Conservation (phyloP, 2,329 filamentous ascomycete species). For the Coniella lustricola region DNA sequence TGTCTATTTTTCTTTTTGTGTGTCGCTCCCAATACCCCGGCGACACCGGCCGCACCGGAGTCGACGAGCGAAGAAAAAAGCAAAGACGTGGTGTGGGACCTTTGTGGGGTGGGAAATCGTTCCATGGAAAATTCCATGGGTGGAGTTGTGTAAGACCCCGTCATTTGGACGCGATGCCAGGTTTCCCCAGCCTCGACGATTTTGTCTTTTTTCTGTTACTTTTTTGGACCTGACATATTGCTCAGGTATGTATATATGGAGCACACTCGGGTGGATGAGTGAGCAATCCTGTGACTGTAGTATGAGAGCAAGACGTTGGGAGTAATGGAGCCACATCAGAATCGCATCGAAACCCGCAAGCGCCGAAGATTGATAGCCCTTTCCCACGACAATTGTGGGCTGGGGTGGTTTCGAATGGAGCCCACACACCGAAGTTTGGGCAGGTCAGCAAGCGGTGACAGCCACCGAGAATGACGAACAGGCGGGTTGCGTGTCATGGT, state of each 20-base stretch:
- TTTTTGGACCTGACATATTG: too few relatives aligned
- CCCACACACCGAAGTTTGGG: not conserved
- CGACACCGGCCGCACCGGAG: conserved; percentile 3
- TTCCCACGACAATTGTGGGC: not conserved
- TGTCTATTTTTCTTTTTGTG: not conserved
- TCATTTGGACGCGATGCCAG: conserved; percentile 7
- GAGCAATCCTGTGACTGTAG: not conserved
- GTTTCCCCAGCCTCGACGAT: conserved; percentile 11
- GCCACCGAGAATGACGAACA: not conserved
- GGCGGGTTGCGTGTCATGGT: too few relatives aligned
- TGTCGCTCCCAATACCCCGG: not conserved
- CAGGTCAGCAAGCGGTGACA: not conserved
- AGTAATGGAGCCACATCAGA: not conserved
- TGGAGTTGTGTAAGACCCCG: conserved; percentile 6
- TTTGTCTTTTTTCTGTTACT: too few relatives aligned
- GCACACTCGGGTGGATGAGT: too few relatives aligned
- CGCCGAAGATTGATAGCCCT: not conserved
- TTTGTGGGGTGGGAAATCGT: conserved; percentile 13
- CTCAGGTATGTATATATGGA: too few relatives aligned
- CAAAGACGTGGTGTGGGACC: conserved; percentile 4
- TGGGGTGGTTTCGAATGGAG: not conserved
- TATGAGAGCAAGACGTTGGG: not conserved
- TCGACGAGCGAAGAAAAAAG: conserved; percentile 6
- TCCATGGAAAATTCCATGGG: conserved; percentile 17
- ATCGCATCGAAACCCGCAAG: not conserved